phyloP scores from a whole-genome alignment of 257 asterid genomes.

The Solanum piurae region DNA sequence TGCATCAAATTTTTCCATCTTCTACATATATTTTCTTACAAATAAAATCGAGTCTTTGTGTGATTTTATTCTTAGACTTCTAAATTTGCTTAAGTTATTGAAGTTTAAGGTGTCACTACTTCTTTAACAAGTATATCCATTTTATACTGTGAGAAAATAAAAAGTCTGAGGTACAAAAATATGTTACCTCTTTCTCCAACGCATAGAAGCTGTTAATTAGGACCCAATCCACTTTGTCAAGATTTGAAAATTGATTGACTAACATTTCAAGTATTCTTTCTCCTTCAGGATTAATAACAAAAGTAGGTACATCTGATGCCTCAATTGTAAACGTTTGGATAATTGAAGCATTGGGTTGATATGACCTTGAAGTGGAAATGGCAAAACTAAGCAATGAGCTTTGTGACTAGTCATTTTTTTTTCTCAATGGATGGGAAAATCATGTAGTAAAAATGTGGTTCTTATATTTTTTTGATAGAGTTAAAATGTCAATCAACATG shows the following conservation, averaged over 20 bases:
- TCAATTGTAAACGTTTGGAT: neutral
- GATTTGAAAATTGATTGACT: conserved; percentile 11
- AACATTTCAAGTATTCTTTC: neutral
- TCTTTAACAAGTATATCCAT: too few relatives aligned
- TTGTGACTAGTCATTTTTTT: neutral
- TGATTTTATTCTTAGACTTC: too few relatives aligned
- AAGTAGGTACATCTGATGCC: neutral
- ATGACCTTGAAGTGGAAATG: conserved; percentile 39
- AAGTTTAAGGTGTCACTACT: too few relatives aligned
- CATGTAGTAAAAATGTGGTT: neutral
- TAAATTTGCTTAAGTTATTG: too few relatives aligned
- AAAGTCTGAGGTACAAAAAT: too few relatives aligned
- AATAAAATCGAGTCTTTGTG: too few relatives aligned
- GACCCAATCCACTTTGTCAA: conserved; percentile 23
- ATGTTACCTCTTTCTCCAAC: conserved; percentile 19
- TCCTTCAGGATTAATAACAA: neutral
- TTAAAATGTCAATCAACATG: neutral
- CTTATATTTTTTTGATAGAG: neutral
- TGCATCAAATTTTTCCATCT: too few relatives aligned
- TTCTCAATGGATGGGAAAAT: neutral
- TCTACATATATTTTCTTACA: too few relatives aligned
- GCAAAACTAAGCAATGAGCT: conserved; percentile 23
- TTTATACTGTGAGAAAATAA: too few relatives aligned
- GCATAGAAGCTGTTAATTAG: conserved; percentile 22
- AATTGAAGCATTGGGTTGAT: conserved; percentile 35